Evolutionary conservation across 2,329 filamentous ascomycete genomes (phyloP), one percentile per base, ranked within the genome.

Genomic region (Huntiella decipiens): DNA sequence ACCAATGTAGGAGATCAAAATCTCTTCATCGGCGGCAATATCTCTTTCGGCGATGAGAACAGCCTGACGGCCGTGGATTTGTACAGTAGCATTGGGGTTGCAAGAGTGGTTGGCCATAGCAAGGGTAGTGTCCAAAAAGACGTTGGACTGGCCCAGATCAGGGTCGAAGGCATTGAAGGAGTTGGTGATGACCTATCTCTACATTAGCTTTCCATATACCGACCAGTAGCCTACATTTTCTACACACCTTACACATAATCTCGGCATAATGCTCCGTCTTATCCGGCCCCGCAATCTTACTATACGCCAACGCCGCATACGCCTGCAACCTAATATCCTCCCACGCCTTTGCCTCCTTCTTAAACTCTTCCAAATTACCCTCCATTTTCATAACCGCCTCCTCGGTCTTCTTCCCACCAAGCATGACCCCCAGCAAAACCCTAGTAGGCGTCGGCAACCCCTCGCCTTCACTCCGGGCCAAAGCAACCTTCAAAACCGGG

Each of bases 61-160:
- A 3, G 71, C 67, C 3, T 58, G 62, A 4, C 73, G 63, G 3
- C 68, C 68, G 35, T 66, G 53, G 44, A 77, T 77, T 38, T 68
- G 64, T 12, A 79, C 68, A 41, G 67, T 61, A 1, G 74, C 71
- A 51, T 76, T 78, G 3, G 74, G 74, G 2, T 67, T 56, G 51
- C 75, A 79, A 0, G 73, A 74, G 55, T 79, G 75, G 51, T 79
- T 79, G 16, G 66, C 65, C 66, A 77, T 74, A 48, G 73, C 69
- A 37, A 76, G 60, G 3, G 57, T 64, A 1, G 70, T 63, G 51
- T 76, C 69, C 34, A 78, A 58, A 50, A 73, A 77, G 28, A 75
- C 61, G 17, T 72, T 73, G 1, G 66, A 62, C 46, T 68, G 62
- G 1, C 64, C 68, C 5, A 68, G 56, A 52, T 77, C 71, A 2